Conservation (phyloP, 2,329 filamentous ascomycete genomes). For the Lasiodiplodia gonubiensis region DNA sequence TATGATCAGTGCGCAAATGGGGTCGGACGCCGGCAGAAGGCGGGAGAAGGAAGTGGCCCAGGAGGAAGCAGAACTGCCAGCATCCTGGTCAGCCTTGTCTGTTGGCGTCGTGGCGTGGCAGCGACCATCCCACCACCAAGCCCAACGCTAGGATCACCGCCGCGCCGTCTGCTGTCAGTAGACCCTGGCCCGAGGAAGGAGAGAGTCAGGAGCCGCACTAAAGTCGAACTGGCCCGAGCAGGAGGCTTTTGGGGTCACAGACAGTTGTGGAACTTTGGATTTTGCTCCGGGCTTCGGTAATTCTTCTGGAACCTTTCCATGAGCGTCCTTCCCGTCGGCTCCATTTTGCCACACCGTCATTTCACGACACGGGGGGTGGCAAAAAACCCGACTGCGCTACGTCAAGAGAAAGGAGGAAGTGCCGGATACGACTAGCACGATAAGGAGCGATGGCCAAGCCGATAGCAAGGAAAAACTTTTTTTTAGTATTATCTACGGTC, state of each 20-base stretch:
- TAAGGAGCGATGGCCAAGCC: neutral
- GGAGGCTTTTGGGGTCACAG: neutral
- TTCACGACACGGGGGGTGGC: constrained; percentile 11
- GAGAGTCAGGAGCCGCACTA: no score
- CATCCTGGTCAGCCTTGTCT: neutral
- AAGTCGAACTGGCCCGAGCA: neutral
- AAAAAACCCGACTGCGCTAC: neutral
- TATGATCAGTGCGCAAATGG: neutral
- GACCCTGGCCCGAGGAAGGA: neutral
- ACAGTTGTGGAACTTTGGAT: neutral
- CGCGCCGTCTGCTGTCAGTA: neutral
- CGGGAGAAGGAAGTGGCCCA: neutral
- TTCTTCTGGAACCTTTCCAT: neutral
- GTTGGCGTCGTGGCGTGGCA: neutral
- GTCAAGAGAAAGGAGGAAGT: neutral
- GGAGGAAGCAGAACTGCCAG: neutral
- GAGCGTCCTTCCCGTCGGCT: neutral
- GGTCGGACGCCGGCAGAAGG: neutral
- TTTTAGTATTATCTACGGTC: neutral
- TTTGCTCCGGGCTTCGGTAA: neutral
- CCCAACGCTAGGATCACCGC: neutral
- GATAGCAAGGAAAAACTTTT: neutral
- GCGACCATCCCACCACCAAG: neutral
- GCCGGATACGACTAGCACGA: neutral
- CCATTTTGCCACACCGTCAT: constrained; percentile 25